Base-by-base conservation (phyloP, 257 asterid genomes). In the Nicotiana otophora region DNA sequence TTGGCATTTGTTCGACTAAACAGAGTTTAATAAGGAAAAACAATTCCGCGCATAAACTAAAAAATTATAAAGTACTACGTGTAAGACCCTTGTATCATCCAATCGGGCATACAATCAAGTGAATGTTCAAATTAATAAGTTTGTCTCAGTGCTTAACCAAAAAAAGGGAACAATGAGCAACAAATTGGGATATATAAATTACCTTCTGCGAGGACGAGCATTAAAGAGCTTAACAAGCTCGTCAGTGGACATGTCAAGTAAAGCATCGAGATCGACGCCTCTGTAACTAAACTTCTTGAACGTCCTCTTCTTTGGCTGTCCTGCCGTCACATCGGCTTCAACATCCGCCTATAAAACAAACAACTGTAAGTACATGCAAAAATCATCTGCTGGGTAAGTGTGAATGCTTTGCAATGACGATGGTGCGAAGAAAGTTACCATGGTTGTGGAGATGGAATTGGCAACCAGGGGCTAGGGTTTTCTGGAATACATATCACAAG, bases 251-350 rank as follows among this genome's bases (percentile, higher is more conserved):
- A 84, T 84, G 58, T 81, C 87, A 42, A 84, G 85, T 3, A 84
- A 84, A 55, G 87, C 88, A 86, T 92, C 97, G 83, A 94, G 98
- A 83, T 94, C 97, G 0, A 92, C 96, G 11, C 97, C 97, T 72
- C 96, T 88, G 92, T 88, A 95, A 84, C 92, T 91, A 81, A 94
- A 94, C 97, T 94, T 93, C 94, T 93, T 93, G 82, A 93, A 93
- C 84, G 93, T 89, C 62, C 97, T 93, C 93, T 92, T 93, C 91
- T 88, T 92, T 4, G 93, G 92, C 88, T 87, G 94, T 7, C 92
- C 96, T 7, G 95, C 80, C 72, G 94, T 83, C 28, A 91, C 89
- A 65, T 90, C 98, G 11, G 89, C 64, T 34, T 93, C 97, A 17
- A 88, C 91, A 33, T 92, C 97, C 90, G 96, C 97, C 97, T 93